A percentile compares a stretch with the other conserved stretches of the same genome.
Conservation (phyloP, 208 protist genomes). For the Wallacemonas rigidus region DNA sequence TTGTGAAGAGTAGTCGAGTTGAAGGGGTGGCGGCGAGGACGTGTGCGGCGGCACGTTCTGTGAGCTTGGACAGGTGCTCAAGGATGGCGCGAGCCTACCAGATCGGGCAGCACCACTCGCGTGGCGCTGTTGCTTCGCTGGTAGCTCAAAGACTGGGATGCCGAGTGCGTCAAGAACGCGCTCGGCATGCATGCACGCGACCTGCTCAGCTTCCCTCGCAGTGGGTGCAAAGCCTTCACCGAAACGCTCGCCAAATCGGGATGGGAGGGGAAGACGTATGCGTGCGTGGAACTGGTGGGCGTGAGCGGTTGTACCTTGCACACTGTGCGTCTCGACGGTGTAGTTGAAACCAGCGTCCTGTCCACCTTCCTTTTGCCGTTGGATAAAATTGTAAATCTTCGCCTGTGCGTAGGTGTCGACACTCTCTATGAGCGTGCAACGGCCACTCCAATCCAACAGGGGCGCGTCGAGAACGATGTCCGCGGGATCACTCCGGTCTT, state of each 20-base stretch:
- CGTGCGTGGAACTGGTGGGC: conserved; percentile 58
- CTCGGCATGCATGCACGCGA: conserved; percentile 87
- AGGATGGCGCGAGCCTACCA: conserved; percentile 66
- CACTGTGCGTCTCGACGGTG: neutral
- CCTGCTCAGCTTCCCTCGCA: conserved; percentile 70
- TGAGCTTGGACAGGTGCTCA: conserved; percentile 31
- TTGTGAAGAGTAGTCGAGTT: neutral
- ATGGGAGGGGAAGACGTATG: conserved; percentile 66
- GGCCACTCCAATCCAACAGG: neutral
- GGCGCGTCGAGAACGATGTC: neutral
- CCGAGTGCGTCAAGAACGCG: conserved; percentile 83
- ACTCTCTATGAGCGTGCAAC: conserved; percentile 26
- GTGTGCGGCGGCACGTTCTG: conserved; percentile 21
- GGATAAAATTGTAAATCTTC: conserved; percentile 72
- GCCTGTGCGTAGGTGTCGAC: conserved; percentile 76
- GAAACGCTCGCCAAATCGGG: conserved; percentile 65
- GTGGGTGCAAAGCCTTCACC: conserved; percentile 78
- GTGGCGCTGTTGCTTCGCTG: conserved; percentile 79
- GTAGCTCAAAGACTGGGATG: conserved; percentile 77
- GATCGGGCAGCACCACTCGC: conserved; percentile 62
- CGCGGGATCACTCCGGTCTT: no score
- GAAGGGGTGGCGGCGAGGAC: conserved; percentile 48
- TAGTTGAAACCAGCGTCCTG: neutral
- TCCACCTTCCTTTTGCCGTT: conserved; percentile 2
- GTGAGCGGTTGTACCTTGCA: neutral